Conservation (phyloP, 2,329 filamentous ascomycete species). For the Fusarium nematophilum region DNA sequence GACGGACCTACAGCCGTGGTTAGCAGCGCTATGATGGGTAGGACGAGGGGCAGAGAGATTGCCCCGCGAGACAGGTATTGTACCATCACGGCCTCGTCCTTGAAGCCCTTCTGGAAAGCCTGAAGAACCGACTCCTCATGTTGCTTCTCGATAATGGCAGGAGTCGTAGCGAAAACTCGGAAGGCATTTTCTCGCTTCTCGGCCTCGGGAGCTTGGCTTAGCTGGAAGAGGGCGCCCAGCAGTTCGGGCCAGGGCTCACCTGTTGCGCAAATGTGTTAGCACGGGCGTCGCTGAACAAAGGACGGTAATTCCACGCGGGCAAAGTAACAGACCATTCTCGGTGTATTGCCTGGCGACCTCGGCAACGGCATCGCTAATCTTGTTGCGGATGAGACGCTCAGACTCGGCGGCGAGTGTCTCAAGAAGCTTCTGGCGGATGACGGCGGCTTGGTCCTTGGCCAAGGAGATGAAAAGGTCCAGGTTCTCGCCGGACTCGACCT, state of each 20-base stretch:
- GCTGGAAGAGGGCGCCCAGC: conserved; percentile 84
- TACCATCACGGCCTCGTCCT: conserved; percentile 85
- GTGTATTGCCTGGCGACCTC: conserved; percentile 96
- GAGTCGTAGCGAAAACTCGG: conserved; percentile 94
- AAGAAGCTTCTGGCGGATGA: conserved; percentile 86
- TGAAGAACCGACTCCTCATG: conserved; percentile 90
- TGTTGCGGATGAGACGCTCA: conserved; percentile 83
- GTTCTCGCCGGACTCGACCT: conserved; percentile 76
- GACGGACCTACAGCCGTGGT: conserved; percentile 72
- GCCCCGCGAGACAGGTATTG: conserved; percentile 39
- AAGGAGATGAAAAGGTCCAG: conserved; percentile 90
- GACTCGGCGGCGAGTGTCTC: conserved; percentile 80
- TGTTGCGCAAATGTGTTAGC: conserved; percentile 52
- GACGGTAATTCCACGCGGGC: neutral
- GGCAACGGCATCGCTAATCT: conserved; percentile 96
- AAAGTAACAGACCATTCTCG: conserved; percentile 75
- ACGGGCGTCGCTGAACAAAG: neutral
- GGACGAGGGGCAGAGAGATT: conserved; percentile 11
- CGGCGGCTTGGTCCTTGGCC: conserved; percentile 75
- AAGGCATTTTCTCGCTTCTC: conserved; percentile 93
- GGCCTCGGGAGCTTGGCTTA: conserved; percentile 86
- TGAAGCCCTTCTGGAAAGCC: conserved; percentile 92
- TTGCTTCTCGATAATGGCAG: conserved; percentile 94
- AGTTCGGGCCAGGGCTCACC: conserved; percentile 91
- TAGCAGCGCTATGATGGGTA: conserved; percentile 20